phyloP scores from a whole-genome alignment of 768 basidiomycete species.

The Suillus decipiens region DNA sequence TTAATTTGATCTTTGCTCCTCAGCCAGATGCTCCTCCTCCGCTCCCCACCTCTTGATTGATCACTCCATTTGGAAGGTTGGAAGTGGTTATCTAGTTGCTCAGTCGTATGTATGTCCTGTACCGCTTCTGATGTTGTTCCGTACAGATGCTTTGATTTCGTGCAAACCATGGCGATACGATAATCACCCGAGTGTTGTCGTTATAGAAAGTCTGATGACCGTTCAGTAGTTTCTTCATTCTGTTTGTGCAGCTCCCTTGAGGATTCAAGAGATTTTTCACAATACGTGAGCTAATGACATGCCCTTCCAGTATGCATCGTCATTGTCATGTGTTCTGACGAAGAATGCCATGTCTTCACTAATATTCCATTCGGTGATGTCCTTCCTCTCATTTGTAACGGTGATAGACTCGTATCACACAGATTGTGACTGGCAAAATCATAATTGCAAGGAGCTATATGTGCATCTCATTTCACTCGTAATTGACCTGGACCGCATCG shows the following conservation, averaged over 20 bases:
- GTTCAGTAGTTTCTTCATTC: conserved; percentile 6
- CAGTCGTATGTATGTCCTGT: conserved; percentile 23
- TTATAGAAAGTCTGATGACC: conserved; percentile 6
- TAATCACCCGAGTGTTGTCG: background rate
- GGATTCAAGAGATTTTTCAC: background rate
- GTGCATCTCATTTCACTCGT: background rate
- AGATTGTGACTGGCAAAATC: background rate
- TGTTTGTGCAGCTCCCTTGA: background rate
- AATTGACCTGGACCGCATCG: background rate
- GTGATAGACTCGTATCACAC: background rate
- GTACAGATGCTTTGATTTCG: conserved; percentile 6
- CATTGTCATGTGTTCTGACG: background rate
- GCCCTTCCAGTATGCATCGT: background rate
- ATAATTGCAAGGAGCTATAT: background rate
- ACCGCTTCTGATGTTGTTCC: conserved; percentile 1
- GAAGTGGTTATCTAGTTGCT: conserved; percentile 19
- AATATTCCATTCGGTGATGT: background rate
- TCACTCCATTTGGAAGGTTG: conserved; percentile 13
- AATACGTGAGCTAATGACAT: background rate
- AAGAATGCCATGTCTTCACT: background rate
- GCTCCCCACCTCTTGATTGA: conserved; percentile 46
- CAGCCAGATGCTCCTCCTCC: conserved; percentile 83
- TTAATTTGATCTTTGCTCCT: conserved; percentile 81
- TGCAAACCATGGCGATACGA: background rate
- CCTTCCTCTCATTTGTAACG: background rate